Evolutionary conservation across 2,329 filamentous ascomycete species (phyloP), one percentile per base, ranked within the genome.

Genomic region (Exserohilum rostratum): DNA sequence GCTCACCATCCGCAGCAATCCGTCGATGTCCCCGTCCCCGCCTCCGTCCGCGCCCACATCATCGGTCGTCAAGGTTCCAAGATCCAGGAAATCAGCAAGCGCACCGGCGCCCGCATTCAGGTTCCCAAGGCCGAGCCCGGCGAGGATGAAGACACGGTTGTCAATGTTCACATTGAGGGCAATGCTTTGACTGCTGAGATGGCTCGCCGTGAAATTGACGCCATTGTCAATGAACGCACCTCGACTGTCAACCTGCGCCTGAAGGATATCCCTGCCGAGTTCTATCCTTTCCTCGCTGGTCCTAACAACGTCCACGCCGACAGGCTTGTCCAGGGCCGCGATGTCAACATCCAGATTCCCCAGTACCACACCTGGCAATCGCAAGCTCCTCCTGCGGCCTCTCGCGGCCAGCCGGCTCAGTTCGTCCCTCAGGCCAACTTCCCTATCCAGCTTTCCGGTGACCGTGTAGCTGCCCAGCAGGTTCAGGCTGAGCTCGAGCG

Each of bases 221-320:
- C 88, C 68, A 97, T 98, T 72, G 91, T 91, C 51, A 89, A 89
- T 66, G 92, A 97, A 76, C 88, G 91, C 58, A 87, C 90, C 48
- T 89, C 91, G 50, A 93, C 89, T 65, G 85, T 93, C 70, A 95
- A 86, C 77, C 83, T 91, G 53, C 91, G 90, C 66, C 78, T 99
- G 62, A 91, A 88, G 75, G 87, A 88, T 44, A 89, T 99, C 55
- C 93, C 95, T 6, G 85, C 91, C 22, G 92, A 96, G 73, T 96
- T 95, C 76, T 99, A 95, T 77, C 93, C 93, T 47, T 99, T 99
- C 80, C 88, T 99, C 74, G 89, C 91, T 20, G 92, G 92, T 44
- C 86, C 88, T 9, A 85, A 89, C 72, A 90, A 92, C 71, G 80
- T 84, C 42, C 80, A 86, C 46, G 78, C 91, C 50, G 82, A 85